Conservation (phyloP, 2,329 filamentous ascomycete genomes). For the Lasiodiplodia theobromae region DNA sequence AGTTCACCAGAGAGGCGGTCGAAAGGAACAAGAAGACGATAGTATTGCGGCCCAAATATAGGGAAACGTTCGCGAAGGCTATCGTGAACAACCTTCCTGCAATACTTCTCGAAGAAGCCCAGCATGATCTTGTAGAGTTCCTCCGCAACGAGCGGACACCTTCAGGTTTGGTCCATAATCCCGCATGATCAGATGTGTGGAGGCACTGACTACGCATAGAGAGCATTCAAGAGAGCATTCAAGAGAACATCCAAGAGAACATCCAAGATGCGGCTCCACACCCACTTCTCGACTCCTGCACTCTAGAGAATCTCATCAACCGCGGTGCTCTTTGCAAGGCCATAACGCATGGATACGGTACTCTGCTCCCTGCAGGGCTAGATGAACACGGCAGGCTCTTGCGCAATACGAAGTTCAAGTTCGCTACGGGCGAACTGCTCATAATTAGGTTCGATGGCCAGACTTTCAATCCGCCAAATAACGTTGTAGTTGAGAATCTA, state of each 20-base stretch:
- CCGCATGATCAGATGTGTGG: neutral
- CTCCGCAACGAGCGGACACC: too few relatives aligned
- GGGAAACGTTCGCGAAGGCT: neutral
- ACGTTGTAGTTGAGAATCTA: slow-evolving; percentile 10
- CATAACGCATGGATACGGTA: neutral
- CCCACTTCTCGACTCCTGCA: neutral
- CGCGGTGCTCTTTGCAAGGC: neutral
- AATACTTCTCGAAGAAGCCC: neutral
- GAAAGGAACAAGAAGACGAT: neutral
- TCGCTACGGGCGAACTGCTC: neutral
- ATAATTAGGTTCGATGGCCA: neutral
- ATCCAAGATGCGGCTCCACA: too few relatives aligned
- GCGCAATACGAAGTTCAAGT: neutral
- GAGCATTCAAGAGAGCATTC: neutral
- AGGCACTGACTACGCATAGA: neutral
- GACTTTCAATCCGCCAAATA: neutral
- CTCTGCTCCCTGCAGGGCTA: neutral
- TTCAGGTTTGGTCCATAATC: neutral
- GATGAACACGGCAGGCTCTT: neutral
- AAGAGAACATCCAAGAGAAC: neutral
- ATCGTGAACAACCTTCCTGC: neutral
- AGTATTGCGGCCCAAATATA: neutral
- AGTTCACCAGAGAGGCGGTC: neutral
- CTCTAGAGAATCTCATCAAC: neutral
- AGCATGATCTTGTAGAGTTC: neutral